phyloP scores from a whole-genome alignment of 2,329 filamentous ascomycete species.

The Aspergillus eucalypticola region DNA sequence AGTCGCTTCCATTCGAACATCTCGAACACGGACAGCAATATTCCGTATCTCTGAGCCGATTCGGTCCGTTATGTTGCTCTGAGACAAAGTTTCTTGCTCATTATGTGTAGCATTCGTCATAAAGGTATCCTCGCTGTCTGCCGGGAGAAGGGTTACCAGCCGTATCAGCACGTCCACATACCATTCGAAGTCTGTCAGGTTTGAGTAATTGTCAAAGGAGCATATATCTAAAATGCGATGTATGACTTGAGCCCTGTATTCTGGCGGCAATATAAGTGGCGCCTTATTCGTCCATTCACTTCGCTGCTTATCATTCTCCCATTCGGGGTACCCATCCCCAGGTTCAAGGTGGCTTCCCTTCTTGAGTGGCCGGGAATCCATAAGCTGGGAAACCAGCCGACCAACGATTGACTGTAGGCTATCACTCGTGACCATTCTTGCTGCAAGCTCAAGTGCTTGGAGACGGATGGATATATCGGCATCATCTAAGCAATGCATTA shows the following conservation, averaged over 20 bases:
- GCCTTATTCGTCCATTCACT: slow-evolving; percentile 1
- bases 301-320: not conserved
- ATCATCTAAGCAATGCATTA: slow-evolving; percentile 94
- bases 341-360: slow-evolving; percentile 35
- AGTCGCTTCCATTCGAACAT: slow-evolving; percentile 76
- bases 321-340: slow-evolving; percentile 20
- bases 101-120: slow-evolving; percentile 16
- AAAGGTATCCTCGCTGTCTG: slow-evolving; percentile 27
- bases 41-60: slow-evolving; percentile 88
- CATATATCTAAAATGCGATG: slow-evolving; percentile 84
- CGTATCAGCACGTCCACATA: slow-evolving; percentile 89
- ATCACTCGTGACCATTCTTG: slow-evolving; percentile 88
- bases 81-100: slow-evolving; percentile 14
- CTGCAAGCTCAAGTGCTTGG: slow-evolving; percentile 85
- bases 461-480: slow-evolving; percentile 93
- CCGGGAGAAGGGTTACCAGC: slow-evolving; percentile 66
- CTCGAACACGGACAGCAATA: slow-evolving; percentile 86
- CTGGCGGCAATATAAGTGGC: slow-evolving; percentile 63
- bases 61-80: slow-evolving; percentile 32
- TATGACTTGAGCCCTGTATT: slow-evolving; percentile 83
- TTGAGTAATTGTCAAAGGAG: slow-evolving; percentile 81
- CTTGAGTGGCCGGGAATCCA: slow-evolving; percentile 57
- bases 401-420: slow-evolving; percentile 83
- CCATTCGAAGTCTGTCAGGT: slow-evolving; percentile 92
- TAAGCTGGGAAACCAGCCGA: slow-evolving; percentile 80